Evolutionary conservation across 2,329 filamentous ascomycete genomes (phyloP), one percentile per base, ranked within the genome.

Genomic region (Periconia sp.): DNA sequence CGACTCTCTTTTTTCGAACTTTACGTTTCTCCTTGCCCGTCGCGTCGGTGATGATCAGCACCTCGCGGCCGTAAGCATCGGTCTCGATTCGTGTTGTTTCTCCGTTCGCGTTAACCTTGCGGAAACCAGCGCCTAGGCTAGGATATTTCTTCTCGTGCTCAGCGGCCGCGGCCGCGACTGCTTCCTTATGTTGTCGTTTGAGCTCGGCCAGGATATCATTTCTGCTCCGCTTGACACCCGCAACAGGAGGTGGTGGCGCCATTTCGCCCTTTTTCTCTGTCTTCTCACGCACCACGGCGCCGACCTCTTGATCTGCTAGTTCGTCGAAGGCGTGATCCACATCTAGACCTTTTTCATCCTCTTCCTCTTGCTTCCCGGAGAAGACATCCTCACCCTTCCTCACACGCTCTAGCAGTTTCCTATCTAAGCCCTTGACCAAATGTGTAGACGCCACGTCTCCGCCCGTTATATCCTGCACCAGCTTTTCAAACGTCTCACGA

Each of bases 391-490:
- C 88, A 28, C 87, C 88, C 41, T 78, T 80, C 47, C 80, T 80
- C 46, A 88, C 79, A 54, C 85, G 78, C 66, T 88, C 82, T 19
- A 92, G 74, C 10, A 97, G 75, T 67, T 88, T 87, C 66, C 90
- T 88, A 70, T 99, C 94, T 36, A 99, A 72, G 0, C 94, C 94
- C 65, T 96, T 97, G 34, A 97, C 86, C 53, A 96, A 72, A 76
- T 96, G 90, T 11, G 91, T 95, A 57, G 84, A 89, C 11, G 76
- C 76, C 16, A 92, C 72, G 66, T 95, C 88, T 6, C 92, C 92
- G 3, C 91, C 92, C 1, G 89, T 76, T 41, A 96, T 89, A 56
- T 95, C 82, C 50, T 82, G 81, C 23, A 87, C 78, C 28, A 92
- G 69, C 57, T 80, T 84, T 58, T 92, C 85, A 66, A 95, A 96